phyloP scores from a whole-genome alignment of 306 rosid species.

The Oemleria cerasiformis region DNA sequence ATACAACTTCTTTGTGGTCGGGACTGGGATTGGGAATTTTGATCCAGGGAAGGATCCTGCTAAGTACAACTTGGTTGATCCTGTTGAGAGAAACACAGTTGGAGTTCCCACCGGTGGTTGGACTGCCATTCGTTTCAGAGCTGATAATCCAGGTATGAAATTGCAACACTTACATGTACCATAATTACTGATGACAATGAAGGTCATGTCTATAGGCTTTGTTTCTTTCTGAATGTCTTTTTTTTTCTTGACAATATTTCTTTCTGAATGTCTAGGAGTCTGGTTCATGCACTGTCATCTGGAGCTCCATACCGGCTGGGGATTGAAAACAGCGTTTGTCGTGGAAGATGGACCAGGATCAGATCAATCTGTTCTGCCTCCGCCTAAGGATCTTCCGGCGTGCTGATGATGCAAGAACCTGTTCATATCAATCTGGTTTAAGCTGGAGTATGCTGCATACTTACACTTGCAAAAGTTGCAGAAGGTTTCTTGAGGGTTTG shows the following conservation, averaged over 20 bases:
- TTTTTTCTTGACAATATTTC: too few species aligned
- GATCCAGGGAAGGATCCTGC: slow-evolving; percentile 68
- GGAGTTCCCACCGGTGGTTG: slow-evolving; percentile 87
- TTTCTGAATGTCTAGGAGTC: slow-evolving; percentile 45
- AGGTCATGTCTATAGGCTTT: not conserved
- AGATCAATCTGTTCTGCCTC: slow-evolving; percentile 61
- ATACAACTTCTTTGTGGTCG: slow-evolving; percentile 64
- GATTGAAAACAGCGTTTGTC: slow-evolving; percentile 71
- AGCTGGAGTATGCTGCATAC: slow-evolving; percentile 16
- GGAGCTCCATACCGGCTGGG: slow-evolving; percentile 85
- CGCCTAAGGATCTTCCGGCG: slow-evolving; percentile 71
- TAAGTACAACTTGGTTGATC: slow-evolving; percentile 68
- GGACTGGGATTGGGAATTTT: slow-evolving; percentile 73
- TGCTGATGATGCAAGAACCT: slow-evolving; percentile 50
- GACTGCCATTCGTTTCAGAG: slow-evolving; percentile 69
- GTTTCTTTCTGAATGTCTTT: slow-evolving; percentile 12
- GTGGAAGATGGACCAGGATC: slow-evolving; percentile 67
- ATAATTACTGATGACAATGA: not conserved
- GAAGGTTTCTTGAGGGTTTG: slow-evolving; percentile 34
- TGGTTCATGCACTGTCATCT: slow-evolving; percentile 88
- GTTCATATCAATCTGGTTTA: slow-evolving; percentile 41
- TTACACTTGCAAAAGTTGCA: slow-evolving; percentile 35
- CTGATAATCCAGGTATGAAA: slow-evolving; percentile 70
- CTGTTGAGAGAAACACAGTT: slow-evolving; percentile 73
- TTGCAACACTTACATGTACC: not conserved